Percentiles rank a stretch among this genome's conserved stretches.
These are phyloP conservation scores for Dinochytrium kinnereticum DNA, from an alignment of 371 early-diverging fungal species.

Conservation along the genomic window DNA sequence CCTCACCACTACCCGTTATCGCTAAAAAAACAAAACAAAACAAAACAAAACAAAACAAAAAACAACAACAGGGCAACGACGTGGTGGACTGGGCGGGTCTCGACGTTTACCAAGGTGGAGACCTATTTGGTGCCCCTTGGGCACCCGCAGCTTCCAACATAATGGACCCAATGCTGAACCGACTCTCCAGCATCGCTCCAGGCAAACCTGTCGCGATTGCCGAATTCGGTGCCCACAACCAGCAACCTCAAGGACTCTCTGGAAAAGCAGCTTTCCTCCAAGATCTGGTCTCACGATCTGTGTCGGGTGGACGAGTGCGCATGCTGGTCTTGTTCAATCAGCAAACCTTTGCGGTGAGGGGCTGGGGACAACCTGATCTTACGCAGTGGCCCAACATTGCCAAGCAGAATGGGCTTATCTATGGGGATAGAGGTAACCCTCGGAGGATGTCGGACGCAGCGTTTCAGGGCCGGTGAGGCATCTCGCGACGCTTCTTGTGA, in stretches of 20 bases:
- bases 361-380: constrained; percentile 4
- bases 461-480: too few species aligned
- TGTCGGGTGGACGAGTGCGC: background rate
- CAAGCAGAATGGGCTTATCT: background rate
- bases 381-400: background rate
- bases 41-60: too few species aligned
- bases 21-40: too few species aligned
- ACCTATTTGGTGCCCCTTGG: background rate
- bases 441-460: background rate
- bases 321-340: background rate
- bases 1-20: too few species aligned
- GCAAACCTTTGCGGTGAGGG: constrained; percentile 3
- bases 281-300: background rate
- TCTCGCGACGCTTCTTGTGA: too few species aligned
- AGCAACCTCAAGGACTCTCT: background rate
- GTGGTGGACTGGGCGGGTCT: constrained; percentile 7
- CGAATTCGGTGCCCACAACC: background rate
- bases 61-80: background rate
- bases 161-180: constrained; percentile 3
- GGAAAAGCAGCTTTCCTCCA: background rate
- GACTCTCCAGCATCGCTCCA: background rate
- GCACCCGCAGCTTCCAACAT: constrained; percentile 2
- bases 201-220: background rate
- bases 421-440: background rate
- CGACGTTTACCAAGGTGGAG: constrained; percentile 5